Evolutionary conservation across 192 early-diverging fungal genomes (phyloP).

Genomic region (Entomortierella beljakovae): DNA sequence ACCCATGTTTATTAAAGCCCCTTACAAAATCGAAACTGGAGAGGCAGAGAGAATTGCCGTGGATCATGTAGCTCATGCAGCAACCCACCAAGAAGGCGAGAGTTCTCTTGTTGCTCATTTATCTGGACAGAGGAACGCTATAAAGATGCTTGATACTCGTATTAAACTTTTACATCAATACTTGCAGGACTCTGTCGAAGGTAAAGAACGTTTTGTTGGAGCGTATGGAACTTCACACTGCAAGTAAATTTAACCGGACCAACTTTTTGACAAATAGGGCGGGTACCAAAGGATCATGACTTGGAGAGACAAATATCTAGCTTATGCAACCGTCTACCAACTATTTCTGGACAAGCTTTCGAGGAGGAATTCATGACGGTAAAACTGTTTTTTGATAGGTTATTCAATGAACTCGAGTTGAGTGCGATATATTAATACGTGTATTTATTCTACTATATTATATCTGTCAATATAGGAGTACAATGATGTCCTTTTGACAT

Average conservation of each 20-base stretch:
- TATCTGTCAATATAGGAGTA: conserved; percentile 70
- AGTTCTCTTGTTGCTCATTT: conserved; percentile 77
- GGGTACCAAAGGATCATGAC: conserved; percentile 72
- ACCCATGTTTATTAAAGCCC: conserved; percentile 70
- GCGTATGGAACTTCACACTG: no score
- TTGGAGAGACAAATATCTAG: conserved; percentile 82
- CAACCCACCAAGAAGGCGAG: conserved; percentile 62
- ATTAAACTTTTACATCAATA: conserved; percentile 78
- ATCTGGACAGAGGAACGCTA: conserved; percentile 80
- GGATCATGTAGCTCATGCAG: conserved; percentile 83
- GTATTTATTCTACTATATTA: no score
- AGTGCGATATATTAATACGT: no score
- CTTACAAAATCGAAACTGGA: conserved; percentile 85
- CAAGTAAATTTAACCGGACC: no score
- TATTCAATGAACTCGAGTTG: no score
- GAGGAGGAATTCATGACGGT: conserved; percentile 80
- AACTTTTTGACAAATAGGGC: conserved; percentile 16
- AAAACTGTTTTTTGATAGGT: no score
- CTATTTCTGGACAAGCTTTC: conserved; percentile 74
- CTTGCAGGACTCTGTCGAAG: conserved; percentile 74
- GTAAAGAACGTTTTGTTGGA: conserved; percentile 43
- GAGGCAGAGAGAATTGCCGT: conserved; percentile 92
- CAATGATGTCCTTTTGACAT: conserved; percentile 82
- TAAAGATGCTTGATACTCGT: conserved; percentile 83
- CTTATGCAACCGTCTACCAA: conserved; percentile 78